Conservation (phyloP, 2,329 filamentous ascomycete species). For the Penicillium sclerotiorum region DNA sequence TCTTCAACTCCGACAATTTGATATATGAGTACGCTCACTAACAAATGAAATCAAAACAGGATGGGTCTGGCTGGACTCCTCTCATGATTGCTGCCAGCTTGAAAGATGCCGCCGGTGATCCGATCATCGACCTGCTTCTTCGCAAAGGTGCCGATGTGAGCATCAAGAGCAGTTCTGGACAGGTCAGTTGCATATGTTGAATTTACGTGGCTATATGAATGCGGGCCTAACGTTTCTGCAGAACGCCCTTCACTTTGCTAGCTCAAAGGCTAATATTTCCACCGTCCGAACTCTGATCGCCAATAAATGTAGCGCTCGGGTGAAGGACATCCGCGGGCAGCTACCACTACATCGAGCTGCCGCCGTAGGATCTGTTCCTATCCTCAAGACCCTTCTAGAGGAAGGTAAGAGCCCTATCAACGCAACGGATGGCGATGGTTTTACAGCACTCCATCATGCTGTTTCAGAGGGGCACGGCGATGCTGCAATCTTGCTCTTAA, state of each 20-base stretch:
- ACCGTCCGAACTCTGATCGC: slow-evolving; percentile 75
- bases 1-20: too few species aligned
- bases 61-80: slow-evolving; percentile 54
- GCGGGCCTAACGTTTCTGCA: slow-evolving; percentile 38
- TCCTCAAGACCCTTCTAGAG: slow-evolving; percentile 77
- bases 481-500: slow-evolving; percentile 78
- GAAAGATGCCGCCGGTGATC: slow-evolving; percentile 48
- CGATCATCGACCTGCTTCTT: slow-evolving; percentile 48
- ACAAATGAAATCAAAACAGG: slow-evolving; percentile 30
- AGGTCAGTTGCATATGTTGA: slow-evolving; percentile 31
- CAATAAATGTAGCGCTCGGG: slow-evolving; percentile 73
- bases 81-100: slow-evolving; percentile 55
- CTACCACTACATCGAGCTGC: slow-evolving; percentile 89
- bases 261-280: slow-evolving; percentile 86
- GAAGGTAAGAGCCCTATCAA: slow-evolving; percentile 77
- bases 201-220: not conserved
- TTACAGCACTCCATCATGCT: slow-evolving; percentile 85
- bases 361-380: slow-evolving; percentile 83
- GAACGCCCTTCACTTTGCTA: slow-evolving; percentile 88
- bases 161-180: slow-evolving; percentile 45
- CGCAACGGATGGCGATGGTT: slow-evolving; percentile 77
- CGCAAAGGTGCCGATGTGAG: slow-evolving; percentile 52
- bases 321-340: slow-evolving; percentile 86
- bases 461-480: slow-evolving; percentile 68
- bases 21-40: too few species aligned